Conservation (phyloP, 2,329 filamentous ascomycete species). For the Eutypa lata region DNA sequence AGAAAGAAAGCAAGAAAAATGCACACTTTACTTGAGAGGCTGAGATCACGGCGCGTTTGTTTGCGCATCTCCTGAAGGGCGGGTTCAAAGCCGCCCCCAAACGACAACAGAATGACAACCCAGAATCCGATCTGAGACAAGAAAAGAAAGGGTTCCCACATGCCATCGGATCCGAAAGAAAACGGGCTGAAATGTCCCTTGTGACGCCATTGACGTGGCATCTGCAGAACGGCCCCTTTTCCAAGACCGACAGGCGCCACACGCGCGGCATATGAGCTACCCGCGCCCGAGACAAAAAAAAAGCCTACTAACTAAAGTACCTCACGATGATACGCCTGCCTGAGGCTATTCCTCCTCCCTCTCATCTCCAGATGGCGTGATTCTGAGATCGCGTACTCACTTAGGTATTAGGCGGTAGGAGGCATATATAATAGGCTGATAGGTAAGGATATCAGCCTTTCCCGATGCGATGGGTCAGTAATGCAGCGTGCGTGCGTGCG, state of each 20-base stretch:
- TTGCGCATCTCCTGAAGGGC: not conserved
- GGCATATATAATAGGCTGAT: not conserved
- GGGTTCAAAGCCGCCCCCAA: not conserved
- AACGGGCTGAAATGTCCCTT: not conserved
- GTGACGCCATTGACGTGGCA: not conserved
- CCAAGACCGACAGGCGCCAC: no score
- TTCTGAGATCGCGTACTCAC: no score
- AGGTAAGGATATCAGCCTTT: not conserved
- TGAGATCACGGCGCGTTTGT: not conserved
- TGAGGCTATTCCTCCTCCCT: no score
- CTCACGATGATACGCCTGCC: no score
- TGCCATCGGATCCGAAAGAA: not conserved
- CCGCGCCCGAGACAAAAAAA: no score
- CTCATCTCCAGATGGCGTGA: no score
- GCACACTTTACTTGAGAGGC: no score
- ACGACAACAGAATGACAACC: not conserved
- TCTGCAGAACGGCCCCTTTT: not conserved
- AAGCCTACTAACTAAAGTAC: no score
- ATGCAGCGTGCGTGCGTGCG: not conserved
- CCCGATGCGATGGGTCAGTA: not conserved
- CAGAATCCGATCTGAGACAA: not conserved
- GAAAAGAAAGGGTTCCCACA: no score
- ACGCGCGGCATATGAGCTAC: no score
- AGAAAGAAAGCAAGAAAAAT: no score
- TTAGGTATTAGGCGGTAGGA: no score